Percentiles rank a stretch among this genome's conserved stretches.
These are phyloP conservation scores for Chenopodium berlandieri DNA, from an alignment of 148 eudicot genomes.

Conservation along the genomic window DNA sequence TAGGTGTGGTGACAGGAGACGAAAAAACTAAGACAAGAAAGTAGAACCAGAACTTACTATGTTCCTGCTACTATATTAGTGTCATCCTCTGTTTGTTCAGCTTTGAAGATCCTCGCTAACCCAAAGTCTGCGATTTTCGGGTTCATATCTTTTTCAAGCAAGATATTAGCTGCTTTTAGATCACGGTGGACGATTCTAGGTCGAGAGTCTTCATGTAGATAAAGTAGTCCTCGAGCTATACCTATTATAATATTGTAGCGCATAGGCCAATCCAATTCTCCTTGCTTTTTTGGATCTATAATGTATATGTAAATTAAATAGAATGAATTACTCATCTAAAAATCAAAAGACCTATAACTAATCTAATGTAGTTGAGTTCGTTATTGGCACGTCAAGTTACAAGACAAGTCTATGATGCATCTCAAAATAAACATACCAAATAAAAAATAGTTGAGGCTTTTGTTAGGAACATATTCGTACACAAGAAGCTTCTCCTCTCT, in stretches of 20 bases:
- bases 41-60: constrained; percentile 19
- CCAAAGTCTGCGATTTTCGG: constrained; percentile 36
- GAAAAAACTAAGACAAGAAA: too few species aligned
- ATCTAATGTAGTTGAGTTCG: background rate
- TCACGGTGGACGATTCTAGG: constrained; percentile 32
- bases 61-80: constrained; percentile 32
- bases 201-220: constrained; percentile 35
- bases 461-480: constrained; percentile 24
- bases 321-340: too few species aligned
- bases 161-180: constrained; percentile 31
- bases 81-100: constrained; percentile 24
- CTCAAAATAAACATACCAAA: constrained; percentile 18
- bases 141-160: constrained; percentile 34
- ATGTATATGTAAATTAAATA: background rate
- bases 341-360: too few species aligned
- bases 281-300: constrained; percentile 16
- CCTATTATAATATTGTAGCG: constrained; percentile 32
- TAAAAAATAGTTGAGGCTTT: constrained; percentile 30
- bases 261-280: background rate
- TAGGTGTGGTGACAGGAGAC: background rate
- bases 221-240: constrained; percentile 28
- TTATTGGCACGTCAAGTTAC: too few species aligned
- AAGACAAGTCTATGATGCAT: background rate
- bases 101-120: constrained; percentile 35
- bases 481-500: constrained; percentile 31